Percentiles rank a stretch among this genome's conserved stretches.
Conservation (phyloP, 306 rosid species). For the Vigna reflexopilosa region DNA sequence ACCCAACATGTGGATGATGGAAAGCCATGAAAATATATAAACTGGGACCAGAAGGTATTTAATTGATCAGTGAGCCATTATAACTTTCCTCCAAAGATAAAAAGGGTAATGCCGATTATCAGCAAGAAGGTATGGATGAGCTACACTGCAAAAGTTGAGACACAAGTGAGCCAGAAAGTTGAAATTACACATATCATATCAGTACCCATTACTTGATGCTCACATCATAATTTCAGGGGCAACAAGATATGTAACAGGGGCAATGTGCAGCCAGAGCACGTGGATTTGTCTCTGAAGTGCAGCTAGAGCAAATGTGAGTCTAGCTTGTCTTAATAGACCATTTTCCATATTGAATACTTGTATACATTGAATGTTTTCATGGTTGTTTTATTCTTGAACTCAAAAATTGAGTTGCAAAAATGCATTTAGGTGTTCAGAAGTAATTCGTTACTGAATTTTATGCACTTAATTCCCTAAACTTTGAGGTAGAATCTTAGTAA, state of each 20-base stretch:
- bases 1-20: conserved; percentile 72
- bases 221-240: conserved; percentile 34
- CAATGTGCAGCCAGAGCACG: conserved; percentile 22
- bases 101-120: conserved; percentile 85
- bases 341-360: not conserved
- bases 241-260: conserved; percentile 6
- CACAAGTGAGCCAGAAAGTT: conserved; percentile 32
- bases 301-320: conserved; percentile 24
- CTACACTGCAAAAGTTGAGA: conserved; percentile 64
- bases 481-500: no score
- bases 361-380: no score
- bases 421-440: no score
- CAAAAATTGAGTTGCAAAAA: no score
- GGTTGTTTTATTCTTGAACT: no score
- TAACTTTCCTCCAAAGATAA: conserved; percentile 69
- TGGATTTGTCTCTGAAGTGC: conserved; percentile 5
- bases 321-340: conserved; percentile 4
- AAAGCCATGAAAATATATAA: conserved; percentile 78
- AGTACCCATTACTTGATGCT: conserved; percentile 11
- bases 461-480: no score
- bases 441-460: no score
- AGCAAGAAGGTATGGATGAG: conserved; percentile 90
- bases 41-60: conserved; percentile 70
- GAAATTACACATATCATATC: not conserved
- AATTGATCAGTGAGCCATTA: conserved; percentile 78